phyloP scores from a whole-genome alignment of 106 monocot species.

The Allium cepa region DNA sequence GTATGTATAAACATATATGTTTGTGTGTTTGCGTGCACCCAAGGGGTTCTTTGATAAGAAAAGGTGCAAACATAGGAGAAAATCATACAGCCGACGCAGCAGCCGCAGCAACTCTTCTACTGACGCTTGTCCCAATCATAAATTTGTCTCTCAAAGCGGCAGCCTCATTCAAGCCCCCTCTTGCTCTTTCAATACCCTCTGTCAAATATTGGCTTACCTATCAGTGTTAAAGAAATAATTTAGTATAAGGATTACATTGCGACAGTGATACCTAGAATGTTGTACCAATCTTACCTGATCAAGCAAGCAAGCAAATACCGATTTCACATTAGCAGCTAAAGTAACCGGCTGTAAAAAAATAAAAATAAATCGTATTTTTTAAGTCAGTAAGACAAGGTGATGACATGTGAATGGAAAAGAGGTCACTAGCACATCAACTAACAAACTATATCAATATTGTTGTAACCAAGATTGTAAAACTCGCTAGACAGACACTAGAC shows the following conservation, averaged over 20 bases:
- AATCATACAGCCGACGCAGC: slow-evolving; percentile 88
- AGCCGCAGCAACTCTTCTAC: slow-evolving; percentile 91
- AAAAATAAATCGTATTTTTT: background rate
- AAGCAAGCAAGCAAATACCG: slow-evolving; percentile 86
- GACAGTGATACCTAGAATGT: slow-evolving; percentile 1
- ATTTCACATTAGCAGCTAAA: slow-evolving; percentile 76
- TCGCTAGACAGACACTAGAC: too few species aligned
- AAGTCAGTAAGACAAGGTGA: too few species aligned
- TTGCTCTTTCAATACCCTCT: slow-evolving; percentile 86
- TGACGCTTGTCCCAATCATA: slow-evolving; percentile 86
- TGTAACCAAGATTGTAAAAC: too few species aligned
- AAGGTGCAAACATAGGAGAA: background rate
- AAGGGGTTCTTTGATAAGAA: too few species aligned
- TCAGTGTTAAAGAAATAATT: slow-evolving; percentile 9
- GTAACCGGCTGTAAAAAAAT: slow-evolving; percentile 53
- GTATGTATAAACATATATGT: too few species aligned
- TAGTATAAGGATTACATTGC: background rate
- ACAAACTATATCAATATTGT: too few species aligned
- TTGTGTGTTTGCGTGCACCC: too few species aligned
- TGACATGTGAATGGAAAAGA: too few species aligned
- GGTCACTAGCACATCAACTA: too few species aligned
- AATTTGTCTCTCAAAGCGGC: slow-evolving; percentile 86
- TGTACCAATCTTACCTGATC: slow-evolving; percentile 79
- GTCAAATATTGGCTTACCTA: slow-evolving; percentile 94
- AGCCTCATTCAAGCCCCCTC: slow-evolving; percentile 94